Conservation (phyloP, 2,329 filamentous ascomycete genomes). For the Endoconidiophora laricicola region DNA sequence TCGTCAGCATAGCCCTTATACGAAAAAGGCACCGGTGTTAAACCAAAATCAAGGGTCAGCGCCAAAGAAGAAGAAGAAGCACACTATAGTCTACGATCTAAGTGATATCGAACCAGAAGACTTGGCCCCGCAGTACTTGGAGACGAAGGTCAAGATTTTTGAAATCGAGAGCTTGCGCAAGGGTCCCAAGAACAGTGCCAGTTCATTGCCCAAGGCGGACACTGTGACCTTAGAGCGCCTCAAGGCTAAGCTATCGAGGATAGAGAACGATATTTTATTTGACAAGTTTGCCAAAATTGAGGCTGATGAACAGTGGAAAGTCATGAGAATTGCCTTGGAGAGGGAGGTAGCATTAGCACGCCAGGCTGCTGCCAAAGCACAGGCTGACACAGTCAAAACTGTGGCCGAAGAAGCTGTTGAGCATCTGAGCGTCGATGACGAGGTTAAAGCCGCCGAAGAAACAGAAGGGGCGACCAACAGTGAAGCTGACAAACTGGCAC, state of each 20-base stretch:
- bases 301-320: conserved; percentile 50
- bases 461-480: conserved; percentile 14
- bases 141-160: conserved; percentile 54
- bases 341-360: conserved; percentile 40
- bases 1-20: conserved; percentile 3
- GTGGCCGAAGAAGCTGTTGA: conserved; percentile 13
- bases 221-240: conserved; percentile 44
- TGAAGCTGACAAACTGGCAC: conserved; percentile 31
- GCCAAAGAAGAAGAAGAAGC: conserved; percentile 14
- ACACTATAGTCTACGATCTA: conserved; percentile 28
- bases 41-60: conserved; percentile 21
- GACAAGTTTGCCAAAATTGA: conserved; percentile 35
- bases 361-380: conserved; percentile 21
- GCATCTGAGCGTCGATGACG: not conserved
- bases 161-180: conserved; percentile 35
- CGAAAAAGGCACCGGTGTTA: conserved; percentile 5
- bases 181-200: conserved; percentile 18
- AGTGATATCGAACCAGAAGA: conserved; percentile 61
- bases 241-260: conserved; percentile 54
- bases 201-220: conserved; percentile 17
- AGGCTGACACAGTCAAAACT: not conserved
- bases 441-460: not conserved
- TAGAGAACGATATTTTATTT: conserved; percentile 65
- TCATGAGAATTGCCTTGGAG: conserved; percentile 40
- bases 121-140: conserved; percentile 59